phyloP scores from a whole-genome alignment of 2,329 filamentous ascomycete species.

The Alternaria solani region DNA sequence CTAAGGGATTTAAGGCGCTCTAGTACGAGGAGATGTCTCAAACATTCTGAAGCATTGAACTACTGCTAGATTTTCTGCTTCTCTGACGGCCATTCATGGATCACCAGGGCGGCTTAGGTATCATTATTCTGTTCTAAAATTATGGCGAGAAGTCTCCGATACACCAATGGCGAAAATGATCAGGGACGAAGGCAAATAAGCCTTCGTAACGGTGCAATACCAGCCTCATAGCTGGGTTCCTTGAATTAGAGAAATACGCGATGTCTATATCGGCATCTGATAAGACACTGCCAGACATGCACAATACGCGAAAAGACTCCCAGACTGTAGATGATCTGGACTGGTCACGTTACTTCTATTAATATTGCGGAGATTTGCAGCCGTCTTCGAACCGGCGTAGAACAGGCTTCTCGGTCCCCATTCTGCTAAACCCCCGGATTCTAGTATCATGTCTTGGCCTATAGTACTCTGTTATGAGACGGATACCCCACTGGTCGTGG shows the following conservation, averaged over 20 bases:
- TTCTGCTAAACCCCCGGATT: conserved; percentile 21
- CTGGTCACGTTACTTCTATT: conserved; percentile 20
- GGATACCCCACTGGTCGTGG: background rate
- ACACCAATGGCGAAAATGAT: background rate
- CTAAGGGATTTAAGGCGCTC: background rate
- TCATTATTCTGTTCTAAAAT: too few relatives aligned
- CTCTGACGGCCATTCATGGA: background rate
- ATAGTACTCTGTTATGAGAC: conserved; percentile 1
- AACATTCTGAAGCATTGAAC: background rate
- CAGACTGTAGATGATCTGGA: conserved; percentile 20
- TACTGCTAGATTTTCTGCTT: background rate
- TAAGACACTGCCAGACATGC: conserved; percentile 1
- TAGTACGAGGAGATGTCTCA: background rate
- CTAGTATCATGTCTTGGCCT: conserved; percentile 12
- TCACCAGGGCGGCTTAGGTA: background rate
- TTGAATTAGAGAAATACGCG: background rate
- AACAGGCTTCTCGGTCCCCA: background rate
- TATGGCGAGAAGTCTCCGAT: background rate
- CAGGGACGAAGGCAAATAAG: background rate
- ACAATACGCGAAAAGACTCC: conserved; percentile 1
- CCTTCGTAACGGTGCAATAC: background rate
- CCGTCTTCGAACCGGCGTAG: conserved; percentile 33
- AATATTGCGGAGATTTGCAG: conserved; percentile 31
- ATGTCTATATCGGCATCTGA: background rate
- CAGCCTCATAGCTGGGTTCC: background rate